A percentile compares a stretch with the other conserved stretches of the same genome.
Conservation (phyloP, 495 filamentous ascomycete genomes). For the Penicillium desertorum region DNA sequence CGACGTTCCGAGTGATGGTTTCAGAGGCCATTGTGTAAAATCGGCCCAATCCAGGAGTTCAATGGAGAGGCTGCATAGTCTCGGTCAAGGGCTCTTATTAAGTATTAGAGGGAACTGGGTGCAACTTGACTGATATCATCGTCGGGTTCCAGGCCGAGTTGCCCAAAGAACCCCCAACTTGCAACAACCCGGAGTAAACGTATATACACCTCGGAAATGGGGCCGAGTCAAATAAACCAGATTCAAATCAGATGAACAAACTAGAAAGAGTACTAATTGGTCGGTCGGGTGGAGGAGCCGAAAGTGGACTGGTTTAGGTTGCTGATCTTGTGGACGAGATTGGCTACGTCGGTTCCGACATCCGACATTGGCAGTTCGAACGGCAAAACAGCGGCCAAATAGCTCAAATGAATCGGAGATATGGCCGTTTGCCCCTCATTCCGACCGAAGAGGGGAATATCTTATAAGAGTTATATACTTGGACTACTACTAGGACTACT, state of each 20-base stretch:
- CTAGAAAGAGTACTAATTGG: not conserved
- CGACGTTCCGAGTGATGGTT: not conserved
- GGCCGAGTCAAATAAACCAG: not conserved
- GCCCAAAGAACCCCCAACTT: not conserved
- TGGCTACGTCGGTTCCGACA: conserved; percentile 3
- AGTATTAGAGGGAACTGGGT: not conserved
- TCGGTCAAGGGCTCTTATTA: not conserved
- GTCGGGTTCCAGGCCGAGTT: conserved; percentile 5
- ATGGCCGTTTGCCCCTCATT: conserved; percentile 10
- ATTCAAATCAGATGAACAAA: not conserved
- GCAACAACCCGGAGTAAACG: not conserved
- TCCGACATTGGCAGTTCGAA: conserved; percentile 4
- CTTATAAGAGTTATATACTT: not conserved
- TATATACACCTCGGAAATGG: not conserved
- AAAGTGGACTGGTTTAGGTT: not conserved
- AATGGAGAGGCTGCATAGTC: not conserved
- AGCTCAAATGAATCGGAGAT: not conserved
- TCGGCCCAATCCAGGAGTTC: not conserved
- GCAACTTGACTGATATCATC: not conserved
- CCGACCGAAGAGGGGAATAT: not conserved
- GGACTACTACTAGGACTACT: not conserved
- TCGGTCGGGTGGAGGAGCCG: conserved; percentile 5
- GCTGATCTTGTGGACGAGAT: not conserved
- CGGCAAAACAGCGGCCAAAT: not conserved
- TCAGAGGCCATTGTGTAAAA: conserved; percentile 6